A percentile compares a stretch with the other conserved stretches of the same genome.
Conservation (phyloP, 352 stramenopile species). For the Globisporangium polare region DNA sequence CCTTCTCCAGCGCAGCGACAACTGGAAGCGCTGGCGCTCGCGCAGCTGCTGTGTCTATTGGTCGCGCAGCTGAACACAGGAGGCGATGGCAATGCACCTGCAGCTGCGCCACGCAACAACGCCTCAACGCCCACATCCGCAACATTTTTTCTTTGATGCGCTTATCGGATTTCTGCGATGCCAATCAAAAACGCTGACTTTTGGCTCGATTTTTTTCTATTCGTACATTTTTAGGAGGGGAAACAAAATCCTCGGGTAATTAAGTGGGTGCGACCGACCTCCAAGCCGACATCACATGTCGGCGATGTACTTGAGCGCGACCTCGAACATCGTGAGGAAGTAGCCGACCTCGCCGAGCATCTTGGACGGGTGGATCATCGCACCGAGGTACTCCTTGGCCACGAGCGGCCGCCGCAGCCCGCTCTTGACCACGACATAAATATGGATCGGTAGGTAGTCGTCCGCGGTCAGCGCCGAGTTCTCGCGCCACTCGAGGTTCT, state of each 20-base stretch:
- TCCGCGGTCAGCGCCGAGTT: constrained; percentile 76
- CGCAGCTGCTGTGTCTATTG: neutral
- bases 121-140: neutral
- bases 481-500: constrained; percentile 71
- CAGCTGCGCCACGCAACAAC: neutral
- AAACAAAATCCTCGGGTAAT: constrained; percentile 3
- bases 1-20: constrained; percentile 28
- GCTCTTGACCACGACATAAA: constrained; percentile 81
- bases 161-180: neutral
- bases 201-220: constrained; percentile 7
- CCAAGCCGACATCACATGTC: constrained; percentile 45
- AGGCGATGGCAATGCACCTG: neutral
- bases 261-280: neutral
- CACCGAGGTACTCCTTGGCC: constrained; percentile 68
- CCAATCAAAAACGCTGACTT: neutral
- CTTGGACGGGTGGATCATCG: constrained; percentile 82
- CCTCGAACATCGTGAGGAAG: constrained; percentile 87
- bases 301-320: constrained; percentile 84
- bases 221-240: constrained; percentile 6
- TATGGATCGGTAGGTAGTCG: constrained; percentile 84
- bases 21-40: neutral
- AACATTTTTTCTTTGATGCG: neutral
- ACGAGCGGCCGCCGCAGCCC: constrained; percentile 68
- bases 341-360: constrained; percentile 84
- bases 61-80: neutral